Percentiles rank a stretch among this genome's conserved stretches.
Conservation (phyloP, 768 basidiomycete genomes). For the Leccinellum luteum region DNA sequence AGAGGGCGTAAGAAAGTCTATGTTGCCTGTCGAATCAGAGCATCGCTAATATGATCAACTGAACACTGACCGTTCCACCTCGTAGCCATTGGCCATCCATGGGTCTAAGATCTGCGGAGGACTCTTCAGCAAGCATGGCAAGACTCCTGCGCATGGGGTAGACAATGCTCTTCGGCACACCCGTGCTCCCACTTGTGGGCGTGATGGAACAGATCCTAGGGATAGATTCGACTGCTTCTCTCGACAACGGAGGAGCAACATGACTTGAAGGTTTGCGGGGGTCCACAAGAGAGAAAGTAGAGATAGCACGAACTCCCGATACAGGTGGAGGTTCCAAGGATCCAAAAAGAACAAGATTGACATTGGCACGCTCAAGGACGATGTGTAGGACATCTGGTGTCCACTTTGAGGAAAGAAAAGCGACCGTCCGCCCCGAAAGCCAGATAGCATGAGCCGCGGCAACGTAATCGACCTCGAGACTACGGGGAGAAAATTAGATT, state of each 20-base stretch:
- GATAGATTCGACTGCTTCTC: constrained; percentile 16
- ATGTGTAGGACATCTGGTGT: constrained; percentile 20
- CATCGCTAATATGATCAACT: not conserved
- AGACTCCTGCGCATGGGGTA: constrained; percentile 17
- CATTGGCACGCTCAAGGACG: constrained; percentile 22
- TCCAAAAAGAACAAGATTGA: constrained; percentile 23
- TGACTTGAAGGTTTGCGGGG: constrained; percentile 9
- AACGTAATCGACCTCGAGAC: constrained; percentile 29
- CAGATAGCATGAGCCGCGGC: constrained; percentile 30
- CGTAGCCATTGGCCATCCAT: constrained; percentile 19
- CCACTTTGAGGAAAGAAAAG: constrained; percentile 27
- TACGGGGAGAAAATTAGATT: not conserved
- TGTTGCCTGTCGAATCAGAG: not conserved
- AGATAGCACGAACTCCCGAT: constrained; percentile 12
- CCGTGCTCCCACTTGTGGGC: constrained; percentile 26
- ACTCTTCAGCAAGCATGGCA: constrained; percentile 13
- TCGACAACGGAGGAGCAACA: constrained; percentile 10
- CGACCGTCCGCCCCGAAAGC: constrained; percentile 29
- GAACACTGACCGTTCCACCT: constrained; percentile 8
- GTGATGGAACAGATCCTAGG: constrained; percentile 12
- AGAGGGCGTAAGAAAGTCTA: constrained; percentile 17
- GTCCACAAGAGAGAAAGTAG: constrained; percentile 18
- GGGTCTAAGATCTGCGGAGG: constrained; percentile 3
- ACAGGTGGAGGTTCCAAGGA: constrained; percentile 9
- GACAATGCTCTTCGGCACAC: constrained; percentile 16